Conservation (phyloP, 2,329 filamentous ascomycete species). For the Xylaria sp. region DNA sequence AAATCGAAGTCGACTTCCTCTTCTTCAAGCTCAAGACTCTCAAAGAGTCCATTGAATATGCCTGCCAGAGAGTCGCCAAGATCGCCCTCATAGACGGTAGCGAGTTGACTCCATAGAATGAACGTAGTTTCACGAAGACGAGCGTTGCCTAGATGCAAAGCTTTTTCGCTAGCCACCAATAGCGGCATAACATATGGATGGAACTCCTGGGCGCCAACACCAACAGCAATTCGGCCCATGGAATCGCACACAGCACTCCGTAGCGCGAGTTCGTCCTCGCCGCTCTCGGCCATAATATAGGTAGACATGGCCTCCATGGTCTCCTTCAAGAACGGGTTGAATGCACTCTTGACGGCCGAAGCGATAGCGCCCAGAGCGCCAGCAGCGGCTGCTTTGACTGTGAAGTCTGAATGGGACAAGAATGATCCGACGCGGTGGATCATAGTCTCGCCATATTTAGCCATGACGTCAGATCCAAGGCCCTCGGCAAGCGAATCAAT, state of each 20-base stretch:
- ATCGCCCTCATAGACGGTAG: constrained; percentile 90
- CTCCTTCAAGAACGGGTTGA: constrained; percentile 90
- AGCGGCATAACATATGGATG: constrained; percentile 90
- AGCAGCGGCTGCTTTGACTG: constrained; percentile 89
- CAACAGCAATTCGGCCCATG: constrained; percentile 90
- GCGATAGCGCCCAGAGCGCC: constrained; percentile 92
- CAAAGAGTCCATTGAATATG: constrained; percentile 82
- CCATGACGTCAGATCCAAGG: constrained; percentile 82
- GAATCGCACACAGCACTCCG: constrained; percentile 91
- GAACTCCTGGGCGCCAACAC: constrained; percentile 87
- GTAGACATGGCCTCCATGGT: constrained; percentile 90
- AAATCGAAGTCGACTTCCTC: constrained; percentile 83
- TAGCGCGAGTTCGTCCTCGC: constrained; percentile 88
- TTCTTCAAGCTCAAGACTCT: constrained; percentile 87
- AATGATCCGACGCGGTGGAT: constrained; percentile 87
- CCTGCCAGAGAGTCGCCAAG: constrained; percentile 82
- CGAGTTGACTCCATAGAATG: constrained; percentile 94
- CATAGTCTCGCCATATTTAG: constrained; percentile 82
- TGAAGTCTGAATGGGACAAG: constrained; percentile 84
- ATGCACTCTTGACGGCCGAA: constrained; percentile 81
- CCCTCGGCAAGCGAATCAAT: constrained; percentile 92
- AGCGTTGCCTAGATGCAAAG: constrained; percentile 86
- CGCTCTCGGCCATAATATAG: constrained; percentile 87
- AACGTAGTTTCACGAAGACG: constrained; percentile 95
- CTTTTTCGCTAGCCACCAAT: constrained; percentile 93